Base-by-base conservation (phyloP, 176 grass and related monocot genomes). In the Canna indica region DNA sequence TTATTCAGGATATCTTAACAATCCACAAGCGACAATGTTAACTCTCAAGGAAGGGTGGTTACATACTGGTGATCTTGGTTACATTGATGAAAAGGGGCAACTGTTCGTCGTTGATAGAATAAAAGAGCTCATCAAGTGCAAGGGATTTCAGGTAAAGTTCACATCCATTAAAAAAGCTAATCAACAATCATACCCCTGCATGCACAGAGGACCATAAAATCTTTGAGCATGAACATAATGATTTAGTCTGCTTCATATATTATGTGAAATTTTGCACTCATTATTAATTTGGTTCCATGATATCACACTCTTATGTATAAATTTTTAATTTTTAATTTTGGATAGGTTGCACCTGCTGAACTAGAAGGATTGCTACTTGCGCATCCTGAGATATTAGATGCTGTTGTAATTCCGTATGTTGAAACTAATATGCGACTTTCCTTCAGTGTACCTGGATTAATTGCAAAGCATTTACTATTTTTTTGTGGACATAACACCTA, bases 121-220 rank as follows among this genome's bases (percentile, higher is more conserved):
- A 36, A 97, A 97, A 87, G 94, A 92, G 77, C 78, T 97, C 68
- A 97, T 97, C 69, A 97, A 92, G 71, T 97, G 85, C 82, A 92
- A 92, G 81, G 94, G 94, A 77, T 92, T 83, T 65, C 94, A 92
- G 88, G 86, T 96, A 91, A 71, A 6, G 52, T 46, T 70, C n/a
- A n/a, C n/a, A n/a, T n/a, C n/a, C n/a, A n/a, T n/a, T n/a, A n/a
- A n/a, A n/a, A n/a, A n/a, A n/a, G n/a, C n/a, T n/a, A n/a, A n/a
- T n/a, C n/a, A n/a, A n/a, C n/a, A n/a, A n/a, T n/a, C n/a, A n/a
- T n/a, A n/a, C n/a, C n/a, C n/a, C n/a, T n/a, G n/a, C n/a, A n/a
- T n/a, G n/a, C n/a, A n/a, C n/a, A n/a, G n/a, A n/a, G n/a, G n/a
- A n/a, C n/a, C n/a, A n/a, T n/a, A n/a, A n/a, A n/a, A n/a, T 14